Evolutionary conservation across 148 eudicot species (phyloP).

Genomic region (Talinum fruticosum): DNA sequence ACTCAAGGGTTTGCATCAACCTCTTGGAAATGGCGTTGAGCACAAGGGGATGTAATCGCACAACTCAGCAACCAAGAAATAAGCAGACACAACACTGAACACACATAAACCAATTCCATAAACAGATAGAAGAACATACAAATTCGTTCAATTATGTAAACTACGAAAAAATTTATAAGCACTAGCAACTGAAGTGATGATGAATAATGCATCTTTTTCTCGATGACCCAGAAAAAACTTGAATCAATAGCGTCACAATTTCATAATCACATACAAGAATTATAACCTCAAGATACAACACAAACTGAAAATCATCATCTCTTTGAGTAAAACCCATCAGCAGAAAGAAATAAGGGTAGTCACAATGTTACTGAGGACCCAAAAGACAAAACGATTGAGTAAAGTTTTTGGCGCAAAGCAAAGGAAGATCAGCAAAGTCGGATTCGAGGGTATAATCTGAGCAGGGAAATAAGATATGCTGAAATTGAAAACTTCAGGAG

Average conservation of each 20-base stretch:
- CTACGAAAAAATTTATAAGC: not conserved
- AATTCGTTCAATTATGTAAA: not conserved
- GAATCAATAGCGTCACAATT: no score
- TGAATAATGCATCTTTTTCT: no score
- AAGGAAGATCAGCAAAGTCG: not conserved
- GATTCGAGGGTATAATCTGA: conserved; percentile 8
- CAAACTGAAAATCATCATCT: conserved; percentile 26
- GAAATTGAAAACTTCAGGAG: conserved; percentile 1
- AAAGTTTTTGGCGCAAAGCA: conserved; percentile 3
- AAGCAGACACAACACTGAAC: not conserved
- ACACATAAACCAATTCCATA: not conserved
- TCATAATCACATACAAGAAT: conserved; percentile 14
- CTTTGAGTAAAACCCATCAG: conserved; percentile 29
- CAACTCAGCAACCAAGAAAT: not conserved
- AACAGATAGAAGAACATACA: not conserved
- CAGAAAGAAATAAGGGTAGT: not conserved
- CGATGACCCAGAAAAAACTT: no score
- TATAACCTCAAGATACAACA: conserved; percentile 30
- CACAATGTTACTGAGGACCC: conserved; percentile 10
- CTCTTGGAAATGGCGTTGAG: not conserved
- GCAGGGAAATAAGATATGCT: not conserved
- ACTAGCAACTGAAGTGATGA: not conserved
- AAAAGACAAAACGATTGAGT: not conserved
- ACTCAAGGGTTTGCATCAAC: not conserved
- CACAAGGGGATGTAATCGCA: not conserved